A percentile compares a stretch with the other conserved stretches of the same genome.
phyloP scores from a whole-genome alignment of 1,139 yeast species.

The Wickerhamiella pararugosa region DNA sequence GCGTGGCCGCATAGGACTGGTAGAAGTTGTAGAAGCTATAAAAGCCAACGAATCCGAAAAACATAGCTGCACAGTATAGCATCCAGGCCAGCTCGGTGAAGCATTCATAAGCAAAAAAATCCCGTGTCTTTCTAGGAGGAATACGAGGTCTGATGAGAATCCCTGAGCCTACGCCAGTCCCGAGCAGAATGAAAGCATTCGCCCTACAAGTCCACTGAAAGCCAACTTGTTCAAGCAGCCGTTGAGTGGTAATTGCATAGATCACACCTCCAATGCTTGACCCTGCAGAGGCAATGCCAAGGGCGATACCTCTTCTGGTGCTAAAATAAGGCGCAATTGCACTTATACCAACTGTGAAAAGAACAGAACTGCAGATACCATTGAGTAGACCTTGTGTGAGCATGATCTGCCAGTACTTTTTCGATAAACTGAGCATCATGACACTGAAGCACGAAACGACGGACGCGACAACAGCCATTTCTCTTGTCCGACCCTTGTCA shows the following conservation, averaged over 20 bases:
- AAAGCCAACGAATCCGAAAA: constrained; percentile 8
- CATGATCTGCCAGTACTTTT: constrained; percentile 37
- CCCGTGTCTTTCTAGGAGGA: constrained; percentile 6
- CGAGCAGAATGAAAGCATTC: constrained; percentile 28
- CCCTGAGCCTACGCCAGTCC: constrained; percentile 12
- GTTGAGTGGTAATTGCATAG: constrained; percentile 31
- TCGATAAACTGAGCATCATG: constrained; percentile 37
- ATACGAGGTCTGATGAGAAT: constrained; percentile 11
- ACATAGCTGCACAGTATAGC: constrained; percentile 6
- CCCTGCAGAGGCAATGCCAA: constrained; percentile 44
- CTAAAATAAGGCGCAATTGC: constrained; percentile 37
- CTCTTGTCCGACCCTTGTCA: constrained; percentile 28
- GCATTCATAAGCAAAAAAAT: constrained; percentile 10
- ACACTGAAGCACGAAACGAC: constrained; percentile 34
- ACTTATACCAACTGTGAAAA: constrained; percentile 28
- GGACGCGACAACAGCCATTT: constrained; percentile 30
- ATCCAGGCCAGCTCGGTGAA: constrained; percentile 10
- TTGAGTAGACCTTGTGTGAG: constrained; percentile 40
- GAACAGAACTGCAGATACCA: constrained; percentile 33
- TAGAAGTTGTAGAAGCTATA: constrained; percentile 11
- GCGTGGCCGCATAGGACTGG: constrained; percentile 22
- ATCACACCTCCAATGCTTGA: constrained; percentile 49
- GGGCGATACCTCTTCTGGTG: constrained; percentile 39
- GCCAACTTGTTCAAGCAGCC: constrained; percentile 30
- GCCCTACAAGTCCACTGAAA: constrained; percentile 37